phyloP scores from a whole-genome alignment of 2,329 filamentous ascomycete species.

The Botrytis galanthina region DNA sequence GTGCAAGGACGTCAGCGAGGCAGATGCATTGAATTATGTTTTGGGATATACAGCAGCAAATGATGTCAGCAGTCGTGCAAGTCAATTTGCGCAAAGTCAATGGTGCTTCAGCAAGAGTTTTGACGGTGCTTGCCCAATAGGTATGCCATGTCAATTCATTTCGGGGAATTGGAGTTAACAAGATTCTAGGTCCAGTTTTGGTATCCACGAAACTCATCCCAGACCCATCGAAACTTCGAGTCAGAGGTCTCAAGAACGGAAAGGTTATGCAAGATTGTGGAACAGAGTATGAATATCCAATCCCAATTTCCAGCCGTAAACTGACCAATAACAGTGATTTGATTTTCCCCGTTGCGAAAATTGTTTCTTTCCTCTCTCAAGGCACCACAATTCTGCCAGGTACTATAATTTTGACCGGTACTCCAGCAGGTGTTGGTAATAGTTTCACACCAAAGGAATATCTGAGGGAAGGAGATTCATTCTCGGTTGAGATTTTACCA shows the following conservation, averaged over 20 bases:
- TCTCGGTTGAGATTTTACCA: constrained; percentile 48
- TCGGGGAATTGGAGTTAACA: not conserved
- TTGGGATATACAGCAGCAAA: constrained; percentile 57
- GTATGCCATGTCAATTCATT: constrained; percentile 28
- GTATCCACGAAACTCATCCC: constrained; percentile 46
- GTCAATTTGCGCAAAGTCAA: constrained; percentile 49
- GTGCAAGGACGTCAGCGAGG: constrained; percentile 48
- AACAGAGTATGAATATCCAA: constrained; percentile 40
- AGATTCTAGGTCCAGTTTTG: constrained; percentile 45
- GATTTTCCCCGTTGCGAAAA: constrained; percentile 48
- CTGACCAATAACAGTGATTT: constrained; percentile 40
- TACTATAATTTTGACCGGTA: constrained; percentile 48
- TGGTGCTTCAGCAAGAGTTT: constrained; percentile 53
- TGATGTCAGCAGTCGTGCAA: constrained; percentile 52
- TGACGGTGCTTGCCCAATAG: constrained; percentile 49
- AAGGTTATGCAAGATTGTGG: constrained; percentile 45
- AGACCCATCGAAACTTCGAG: constrained; percentile 43
- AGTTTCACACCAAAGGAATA: constrained; percentile 42
- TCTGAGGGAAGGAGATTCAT: constrained; percentile 47
- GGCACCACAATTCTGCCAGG: constrained; percentile 47
- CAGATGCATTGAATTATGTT: constrained; percentile 49
- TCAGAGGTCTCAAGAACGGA: constrained; percentile 51
- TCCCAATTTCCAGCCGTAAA: not conserved
- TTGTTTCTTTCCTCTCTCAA: constrained; percentile 43
- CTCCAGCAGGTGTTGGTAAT: constrained; percentile 42